Conservation (phyloP, 352 stramenopile genomes). For the Aphanomyces euteiches region DNA sequence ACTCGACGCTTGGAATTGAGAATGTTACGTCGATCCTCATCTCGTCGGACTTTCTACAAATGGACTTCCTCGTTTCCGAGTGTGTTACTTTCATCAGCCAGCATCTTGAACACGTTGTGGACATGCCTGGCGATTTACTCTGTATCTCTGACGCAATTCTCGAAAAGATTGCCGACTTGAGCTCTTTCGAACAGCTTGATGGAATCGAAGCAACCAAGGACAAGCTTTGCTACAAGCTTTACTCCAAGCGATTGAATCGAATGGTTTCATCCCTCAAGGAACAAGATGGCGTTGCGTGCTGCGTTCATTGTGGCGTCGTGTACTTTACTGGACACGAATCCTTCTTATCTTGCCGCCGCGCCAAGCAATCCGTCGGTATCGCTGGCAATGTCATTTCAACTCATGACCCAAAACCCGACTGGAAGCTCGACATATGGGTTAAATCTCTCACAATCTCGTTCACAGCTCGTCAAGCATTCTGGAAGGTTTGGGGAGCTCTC, state of each 20-base stretch:
- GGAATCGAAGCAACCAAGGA: conserved; percentile 75
- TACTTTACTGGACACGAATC: conserved; percentile 34
- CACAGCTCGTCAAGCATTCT: conserved; percentile 9
- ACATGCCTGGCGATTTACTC: conserved; percentile 79
- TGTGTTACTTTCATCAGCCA: conserved; percentile 73
- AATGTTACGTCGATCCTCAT: conserved; percentile 86
- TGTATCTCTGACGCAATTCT: conserved; percentile 79
- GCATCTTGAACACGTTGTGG: conserved; percentile 75
- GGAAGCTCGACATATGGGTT: conserved; percentile 43
- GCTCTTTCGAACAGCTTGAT: conserved; percentile 56
- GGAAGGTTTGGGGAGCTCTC: conserved; percentile 16
- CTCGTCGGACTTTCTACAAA: conserved; percentile 89
- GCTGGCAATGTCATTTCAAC: conserved; percentile 49
- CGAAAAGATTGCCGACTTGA: conserved; percentile 60
- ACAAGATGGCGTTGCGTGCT: conserved; percentile 37
- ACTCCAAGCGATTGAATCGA: conserved; percentile 75
- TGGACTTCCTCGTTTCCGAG: conserved; percentile 82
- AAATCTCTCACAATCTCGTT: conserved; percentile 12
- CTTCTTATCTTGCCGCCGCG: conserved; percentile 37
- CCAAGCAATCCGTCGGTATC: conserved; percentile 41
- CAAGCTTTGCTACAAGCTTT: conserved; percentile 82
- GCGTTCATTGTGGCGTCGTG: conserved; percentile 44
- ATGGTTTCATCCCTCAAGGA: conserved; percentile 45
- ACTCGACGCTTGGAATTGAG: conserved; percentile 48
- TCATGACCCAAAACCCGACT: conserved; percentile 44